phyloP scores from a whole-genome alignment of 768 basidiomycete genomes.

The Tubosaeta sp. region DNA sequence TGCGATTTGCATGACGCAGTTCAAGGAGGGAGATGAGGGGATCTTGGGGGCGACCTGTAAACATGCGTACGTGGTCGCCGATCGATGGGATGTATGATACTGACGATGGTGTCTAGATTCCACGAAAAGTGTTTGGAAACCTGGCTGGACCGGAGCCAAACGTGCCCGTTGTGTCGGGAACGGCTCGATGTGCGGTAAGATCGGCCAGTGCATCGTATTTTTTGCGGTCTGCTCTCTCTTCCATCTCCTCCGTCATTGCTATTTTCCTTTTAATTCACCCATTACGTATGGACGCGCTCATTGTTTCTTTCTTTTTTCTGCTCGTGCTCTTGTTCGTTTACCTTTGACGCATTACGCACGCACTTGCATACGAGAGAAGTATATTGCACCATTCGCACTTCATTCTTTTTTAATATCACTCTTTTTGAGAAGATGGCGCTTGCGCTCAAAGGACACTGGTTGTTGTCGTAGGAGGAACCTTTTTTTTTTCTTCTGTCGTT shows the following conservation, averaged over 20 bases:
- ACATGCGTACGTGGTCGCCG: slow-evolving; percentile 40
- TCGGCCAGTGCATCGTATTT: not conserved
- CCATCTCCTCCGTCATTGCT: not conserved
- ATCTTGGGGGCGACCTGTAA: slow-evolving; percentile 54
- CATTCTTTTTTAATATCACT: slow-evolving; percentile 29
- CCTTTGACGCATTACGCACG: slow-evolving; percentile 3
- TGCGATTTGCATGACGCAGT: slow-evolving; percentile 69
- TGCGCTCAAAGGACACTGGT: not conserved
- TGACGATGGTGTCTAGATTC: slow-evolving; percentile 32
- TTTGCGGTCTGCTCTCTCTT: not conserved
- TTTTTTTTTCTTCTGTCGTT: slow-evolving; percentile 3
- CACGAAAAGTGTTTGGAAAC: slow-evolving; percentile 60
- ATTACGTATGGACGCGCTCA: slow-evolving; percentile 13
- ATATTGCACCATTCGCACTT: slow-evolving; percentile 17
- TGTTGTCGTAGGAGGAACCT: not conserved
- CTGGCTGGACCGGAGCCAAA: slow-evolving; percentile 57
- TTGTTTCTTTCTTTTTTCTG: not conserved
- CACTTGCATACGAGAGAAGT: not conserved
- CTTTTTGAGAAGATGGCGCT: slow-evolving; percentile 14
- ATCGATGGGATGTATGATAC: not conserved
- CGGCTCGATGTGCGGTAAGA: slow-evolving; percentile 32
- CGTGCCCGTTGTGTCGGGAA: slow-evolving; percentile 65
- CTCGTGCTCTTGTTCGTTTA: not conserved
- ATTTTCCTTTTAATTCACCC: not conserved
- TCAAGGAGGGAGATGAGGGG: slow-evolving; percentile 54